Base-by-base conservation (phyloP, 192 early-diverging fungal species). In the Umbelopsis ramanniana region DNA sequence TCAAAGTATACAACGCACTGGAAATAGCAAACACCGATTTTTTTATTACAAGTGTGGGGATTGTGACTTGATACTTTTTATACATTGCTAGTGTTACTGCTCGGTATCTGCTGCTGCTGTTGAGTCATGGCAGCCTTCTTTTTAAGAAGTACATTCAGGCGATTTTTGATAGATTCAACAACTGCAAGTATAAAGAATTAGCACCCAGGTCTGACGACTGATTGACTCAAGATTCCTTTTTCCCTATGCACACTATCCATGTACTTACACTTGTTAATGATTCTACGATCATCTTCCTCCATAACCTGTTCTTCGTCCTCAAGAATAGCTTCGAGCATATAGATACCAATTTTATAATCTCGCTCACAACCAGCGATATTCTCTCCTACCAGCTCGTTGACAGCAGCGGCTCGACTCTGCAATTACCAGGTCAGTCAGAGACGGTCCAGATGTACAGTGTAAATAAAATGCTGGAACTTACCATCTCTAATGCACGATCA, bases 291-390 rank as follows among this genome's bases (percentile, higher is more conserved):
- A 19, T 88, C 82, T 21, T 88, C 84, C 50, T 85, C 87, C 66
- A 88, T 82, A 3, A 52, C 72, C 14, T 81, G 74, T 23, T 80
- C 83, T 0, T 77, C 76, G n/a, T 80, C 79, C 38, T 91, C 90
- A 24, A 94, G 69, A 55, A 93, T 89, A 33, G 91, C 90, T 63
- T 88, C 83, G 7, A 94, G 77, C 88, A 93, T 90, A 86, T 85
- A 89, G 24, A 94, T 94, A 2, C 89, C 86, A 8, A 86, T 87
- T 76, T 92, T 88, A 55, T 94, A 94, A 14, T 89, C 88, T 52
- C 86, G 83, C 72, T 93, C 93, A 72, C 93, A 92, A 66, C 85
- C 85, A 14, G 84, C 57, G 33, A 89, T 81, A 29, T 92, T 87
- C 5, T 89, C 86, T 60, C 87, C 87, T 48, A 82, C 82, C 23